Percentiles rank a stretch among this genome's conserved stretches.
These are phyloP conservation scores for Odontarrhena argentea DNA, from an alignment of 345 rosid species.

Conservation along the genomic window DNA sequence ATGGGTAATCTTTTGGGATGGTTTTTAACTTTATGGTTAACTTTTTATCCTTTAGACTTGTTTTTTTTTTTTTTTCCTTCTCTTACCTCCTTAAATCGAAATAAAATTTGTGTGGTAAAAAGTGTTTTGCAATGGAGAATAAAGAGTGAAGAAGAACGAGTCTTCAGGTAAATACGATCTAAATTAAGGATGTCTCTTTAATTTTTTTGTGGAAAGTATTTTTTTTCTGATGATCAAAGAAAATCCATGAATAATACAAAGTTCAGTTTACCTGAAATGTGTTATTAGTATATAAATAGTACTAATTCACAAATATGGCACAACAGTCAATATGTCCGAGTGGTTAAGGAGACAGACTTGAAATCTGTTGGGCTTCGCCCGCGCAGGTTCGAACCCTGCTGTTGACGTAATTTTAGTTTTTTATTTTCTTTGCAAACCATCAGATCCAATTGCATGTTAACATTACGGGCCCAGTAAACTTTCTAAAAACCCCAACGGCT, in stretches of 20 bases:
- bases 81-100: background rate
- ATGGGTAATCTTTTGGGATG: background rate
- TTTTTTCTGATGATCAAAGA: too few relatives aligned
- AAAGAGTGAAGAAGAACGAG: constrained; percentile 33
- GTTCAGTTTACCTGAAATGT: too few relatives aligned
- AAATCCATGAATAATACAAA: too few relatives aligned
- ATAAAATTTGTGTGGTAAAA: constrained; percentile 16
- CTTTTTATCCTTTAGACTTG: background rate
- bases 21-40: background rate
- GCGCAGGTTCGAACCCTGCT: constrained; percentile 93
- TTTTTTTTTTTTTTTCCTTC: background rate
- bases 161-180: constrained; percentile 25
- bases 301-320: too few relatives aligned
- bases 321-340: constrained; percentile 89
- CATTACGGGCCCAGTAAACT: too few relatives aligned
- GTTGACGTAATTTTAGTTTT: constrained; percentile 48
- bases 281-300: too few relatives aligned
- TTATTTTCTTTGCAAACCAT: too few relatives aligned
- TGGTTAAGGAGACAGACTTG: constrained; percentile 99
- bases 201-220: background rate
- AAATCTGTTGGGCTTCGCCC: constrained; percentile 87
- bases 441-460: too few relatives aligned
- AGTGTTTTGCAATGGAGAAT: constrained; percentile 5
- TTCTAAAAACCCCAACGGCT: too few relatives aligned
- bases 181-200: constrained; percentile 18